Conservation (phyloP, 768 basidiomycete genomes). For the Suillus weaverae region DNA sequence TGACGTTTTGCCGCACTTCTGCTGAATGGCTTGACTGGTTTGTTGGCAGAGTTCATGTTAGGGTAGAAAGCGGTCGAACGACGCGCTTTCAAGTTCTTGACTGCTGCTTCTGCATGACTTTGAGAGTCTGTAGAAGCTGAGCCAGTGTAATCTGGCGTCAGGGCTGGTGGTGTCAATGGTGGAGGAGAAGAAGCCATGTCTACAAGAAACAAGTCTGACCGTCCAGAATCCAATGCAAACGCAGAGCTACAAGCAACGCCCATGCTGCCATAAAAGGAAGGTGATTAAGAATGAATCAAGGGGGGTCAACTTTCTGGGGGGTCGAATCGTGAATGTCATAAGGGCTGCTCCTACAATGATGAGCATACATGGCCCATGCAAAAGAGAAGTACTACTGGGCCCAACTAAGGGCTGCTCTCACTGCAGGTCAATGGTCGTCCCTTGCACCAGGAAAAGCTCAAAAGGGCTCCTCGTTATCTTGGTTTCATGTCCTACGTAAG, state of each 20-base stretch:
- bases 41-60: constrained; percentile 66
- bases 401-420: constrained; percentile 69
- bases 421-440: constrained; percentile 73
- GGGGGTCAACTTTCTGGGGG: constrained; percentile 4
- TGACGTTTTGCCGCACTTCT: constrained; percentile 90
- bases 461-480: constrained; percentile 54
- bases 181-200: constrained; percentile 32
- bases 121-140: constrained; percentile 37
- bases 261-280: not conserved
- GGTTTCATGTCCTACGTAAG: constrained; percentile 81
- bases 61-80: constrained; percentile 81
- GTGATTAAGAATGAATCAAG: not conserved
- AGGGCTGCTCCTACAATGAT: constrained; percentile 9
- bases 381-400: constrained; percentile 81
- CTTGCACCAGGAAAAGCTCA: constrained; percentile 58
- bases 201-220: constrained; percentile 2
- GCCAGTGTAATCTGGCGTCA: constrained; percentile 65
- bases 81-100: constrained; percentile 45
- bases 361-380: constrained; percentile 37
- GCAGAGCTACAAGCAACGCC: constrained; percentile 5
- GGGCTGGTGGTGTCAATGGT: constrained; percentile 50
- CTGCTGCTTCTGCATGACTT: constrained; percentile 27
- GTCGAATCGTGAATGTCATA: constrained; percentile 10
- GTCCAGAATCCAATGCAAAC: constrained; percentile 8
- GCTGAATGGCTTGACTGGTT: constrained; percentile 82